Conservation (phyloP, 208 protist species). For the Strigomonas culicis region DNA sequence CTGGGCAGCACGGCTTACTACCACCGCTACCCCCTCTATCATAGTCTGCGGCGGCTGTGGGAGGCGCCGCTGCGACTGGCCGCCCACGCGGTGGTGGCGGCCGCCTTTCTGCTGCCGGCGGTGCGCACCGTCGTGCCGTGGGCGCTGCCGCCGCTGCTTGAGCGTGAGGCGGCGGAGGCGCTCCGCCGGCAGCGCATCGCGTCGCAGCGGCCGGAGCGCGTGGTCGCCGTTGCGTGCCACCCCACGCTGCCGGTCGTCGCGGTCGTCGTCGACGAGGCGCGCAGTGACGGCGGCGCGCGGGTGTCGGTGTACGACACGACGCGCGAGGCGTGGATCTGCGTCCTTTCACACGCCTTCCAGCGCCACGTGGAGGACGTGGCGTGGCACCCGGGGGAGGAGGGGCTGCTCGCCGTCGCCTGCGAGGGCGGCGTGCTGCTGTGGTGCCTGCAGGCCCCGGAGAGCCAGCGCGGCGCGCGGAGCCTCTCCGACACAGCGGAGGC, state of each 20-base stretch:
- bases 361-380: slow-evolving; percentile 39
- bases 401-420: neutral
- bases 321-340: slow-evolving; percentile 23
- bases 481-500: slow-evolving; percentile 19
- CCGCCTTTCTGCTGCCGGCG: slow-evolving; percentile 46
- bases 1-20: neutral
- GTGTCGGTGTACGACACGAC: slow-evolving; percentile 66
- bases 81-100: slow-evolving; percentile 5
- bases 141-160: slow-evolving; percentile 33
- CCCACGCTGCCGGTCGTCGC: slow-evolving; percentile 50
- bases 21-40: slow-evolving; percentile 3
- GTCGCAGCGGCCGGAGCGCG: neutral
- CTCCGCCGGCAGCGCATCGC: neutral
- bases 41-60: neutral
- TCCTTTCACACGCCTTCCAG: slow-evolving; percentile 79
- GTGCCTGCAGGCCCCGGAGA: slow-evolving; percentile 28
- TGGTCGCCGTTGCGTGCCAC: slow-evolving; percentile 42
- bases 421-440: slow-evolving; percentile 46
- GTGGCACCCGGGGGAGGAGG: slow-evolving; percentile 63
- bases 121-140: slow-evolving; percentile 62
- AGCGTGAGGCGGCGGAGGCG: slow-evolving; percentile 25
- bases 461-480: neutral
- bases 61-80: neutral
- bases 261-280: slow-evolving; percentile 57
- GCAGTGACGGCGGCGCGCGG: slow-evolving; percentile 24